Evolutionary conservation across 345 rosid genomes (phyloP).

Genomic region (Rubroshorea leprosula): DNA sequence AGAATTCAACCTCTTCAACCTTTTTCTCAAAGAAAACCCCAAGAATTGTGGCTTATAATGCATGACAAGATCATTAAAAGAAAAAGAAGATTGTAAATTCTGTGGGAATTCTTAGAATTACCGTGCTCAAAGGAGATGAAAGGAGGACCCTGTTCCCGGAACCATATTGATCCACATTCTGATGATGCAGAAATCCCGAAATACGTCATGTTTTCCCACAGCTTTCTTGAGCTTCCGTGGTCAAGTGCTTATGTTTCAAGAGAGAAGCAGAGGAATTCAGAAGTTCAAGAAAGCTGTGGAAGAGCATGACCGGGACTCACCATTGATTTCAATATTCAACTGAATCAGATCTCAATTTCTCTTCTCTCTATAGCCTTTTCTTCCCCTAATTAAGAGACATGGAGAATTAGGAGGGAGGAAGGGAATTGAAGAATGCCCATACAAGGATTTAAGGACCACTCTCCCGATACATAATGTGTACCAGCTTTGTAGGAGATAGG

Average conservation of each 20-base stretch:
- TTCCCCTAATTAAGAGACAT: conserved; percentile 2
- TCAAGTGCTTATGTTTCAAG: not conserved
- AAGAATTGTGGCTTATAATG: conserved; percentile 1
- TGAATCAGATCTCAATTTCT: conserved; percentile 27
- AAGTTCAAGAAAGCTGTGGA: conserved; percentile 97
- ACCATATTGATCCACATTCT: too few species aligned
- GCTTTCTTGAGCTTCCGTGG: conserved; percentile 72
- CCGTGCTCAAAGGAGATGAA: conserved; percentile 11
- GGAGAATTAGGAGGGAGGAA: conserved; percentile 8
- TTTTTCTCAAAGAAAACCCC: not conserved
- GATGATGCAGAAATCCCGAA: conserved; percentile 34
- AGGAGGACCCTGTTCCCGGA: too few species aligned
- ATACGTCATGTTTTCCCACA: conserved; percentile 65
- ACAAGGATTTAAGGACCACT: conserved; percentile 47
- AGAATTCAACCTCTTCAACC: conserved; percentile 9
- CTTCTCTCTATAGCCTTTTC: not conserved
- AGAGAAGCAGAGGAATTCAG: conserved; percentile 4
- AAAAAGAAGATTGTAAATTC: not conserved
- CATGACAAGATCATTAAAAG: not conserved
- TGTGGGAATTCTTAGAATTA: conserved; percentile 13
- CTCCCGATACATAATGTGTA: conserved; percentile 33
- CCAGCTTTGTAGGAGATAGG: conserved; percentile 46
- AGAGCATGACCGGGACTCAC: conserved; percentile 60
- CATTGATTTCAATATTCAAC: not conserved
- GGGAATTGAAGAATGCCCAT: conserved; percentile 15